These are phyloP conservation scores for Pistacia vera DNA, from an alignment of 345 rosid species.

Conservation along the genomic window DNA sequence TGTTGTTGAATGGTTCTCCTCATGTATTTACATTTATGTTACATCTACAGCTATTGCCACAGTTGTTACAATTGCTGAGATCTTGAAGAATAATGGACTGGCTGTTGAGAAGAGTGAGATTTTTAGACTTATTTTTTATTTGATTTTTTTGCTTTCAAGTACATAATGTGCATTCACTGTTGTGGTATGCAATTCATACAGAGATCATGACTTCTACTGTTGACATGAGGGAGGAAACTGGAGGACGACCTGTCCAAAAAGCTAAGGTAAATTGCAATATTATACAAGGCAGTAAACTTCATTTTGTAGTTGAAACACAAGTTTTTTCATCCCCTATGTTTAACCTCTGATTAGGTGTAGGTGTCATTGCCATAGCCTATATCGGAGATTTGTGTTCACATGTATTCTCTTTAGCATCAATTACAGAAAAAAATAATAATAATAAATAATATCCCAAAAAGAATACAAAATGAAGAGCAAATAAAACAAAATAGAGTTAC, in stretches of 20 bases:
- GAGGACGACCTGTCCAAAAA: slow-evolving; percentile 64
- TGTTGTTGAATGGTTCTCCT: slow-evolving; percentile 4
- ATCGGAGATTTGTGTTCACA: not conserved
- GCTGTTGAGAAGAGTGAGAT: slow-evolving; percentile 69
- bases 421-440: not conserved
- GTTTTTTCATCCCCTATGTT: not conserved
- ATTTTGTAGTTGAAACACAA: not conserved
- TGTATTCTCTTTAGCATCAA: not conserved
- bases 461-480: no score
- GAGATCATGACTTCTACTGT: slow-evolving; percentile 58
- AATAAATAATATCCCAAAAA: no score
- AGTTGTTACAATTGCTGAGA: slow-evolving; percentile 77
- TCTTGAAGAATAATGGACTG: slow-evolving; percentile 72
- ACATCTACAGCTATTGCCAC: slow-evolving; percentile 60
- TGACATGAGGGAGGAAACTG: slow-evolving; percentile 62
- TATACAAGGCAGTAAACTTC: not conserved
- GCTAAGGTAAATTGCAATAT: slow-evolving; percentile 50
- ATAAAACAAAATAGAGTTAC: no score
- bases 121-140: not conserved
- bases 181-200: slow-evolving; percentile 16
- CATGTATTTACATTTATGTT: not conserved
- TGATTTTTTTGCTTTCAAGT: not conserved
- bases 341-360: not conserved
- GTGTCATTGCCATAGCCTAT: not conserved
- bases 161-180: not conserved